Conservation (phyloP, 192 early-diverging fungal species). For the Coemansia sp. region DNA sequence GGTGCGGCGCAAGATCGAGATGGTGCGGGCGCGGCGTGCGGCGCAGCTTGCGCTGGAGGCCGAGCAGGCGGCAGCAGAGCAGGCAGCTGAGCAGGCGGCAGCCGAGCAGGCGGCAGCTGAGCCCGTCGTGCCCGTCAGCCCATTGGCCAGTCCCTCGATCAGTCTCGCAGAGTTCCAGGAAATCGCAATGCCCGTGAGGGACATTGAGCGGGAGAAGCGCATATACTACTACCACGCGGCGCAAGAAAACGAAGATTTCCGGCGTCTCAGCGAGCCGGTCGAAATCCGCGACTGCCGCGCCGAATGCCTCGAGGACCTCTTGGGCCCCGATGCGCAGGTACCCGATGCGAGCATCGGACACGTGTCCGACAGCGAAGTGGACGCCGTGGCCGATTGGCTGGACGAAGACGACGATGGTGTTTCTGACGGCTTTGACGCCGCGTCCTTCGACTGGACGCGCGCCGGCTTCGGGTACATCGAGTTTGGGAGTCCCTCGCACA, state of each 20-base stretch:
- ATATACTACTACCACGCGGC: conserved; percentile 43
- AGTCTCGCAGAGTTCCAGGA: conserved; percentile 24
- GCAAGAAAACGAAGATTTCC: conserved; percentile 16
- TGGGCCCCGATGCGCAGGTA: conserved; percentile 10
- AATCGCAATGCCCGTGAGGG: conserved; percentile 26
- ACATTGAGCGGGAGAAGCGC: conserved; percentile 48
- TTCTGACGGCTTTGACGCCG: too few species aligned
- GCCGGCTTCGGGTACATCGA: conserved; percentile 50
- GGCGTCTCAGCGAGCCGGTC: conserved; percentile 15
- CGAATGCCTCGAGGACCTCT: conserved; percentile 23
- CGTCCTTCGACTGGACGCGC: conserved; percentile 44
- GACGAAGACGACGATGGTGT: too few species aligned
- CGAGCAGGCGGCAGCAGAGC: conserved; percentile 21
- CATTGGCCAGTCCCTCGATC: too few species aligned
- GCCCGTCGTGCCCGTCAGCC: too few species aligned
- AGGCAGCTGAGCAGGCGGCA: conserved; percentile 20
- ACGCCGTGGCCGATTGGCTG: conserved; percentile 20
- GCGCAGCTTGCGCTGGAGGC: conserved; percentile 17
- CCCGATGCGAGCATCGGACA: neutral
- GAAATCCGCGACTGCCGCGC: conserved; percentile 30
- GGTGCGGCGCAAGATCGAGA: conserved; percentile 18
- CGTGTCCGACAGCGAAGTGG: conserved; percentile 8
- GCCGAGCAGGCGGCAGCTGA: too few species aligned
- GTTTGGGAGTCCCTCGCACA: conserved; percentile 32
- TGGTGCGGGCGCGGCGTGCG: conserved; percentile 28